Evolutionary conservation across 1,139 yeast genomes (phyloP), one percentile per base, ranked within the genome.

Genomic region (Hyphopichia wangnamkhiaoensis): DNA sequence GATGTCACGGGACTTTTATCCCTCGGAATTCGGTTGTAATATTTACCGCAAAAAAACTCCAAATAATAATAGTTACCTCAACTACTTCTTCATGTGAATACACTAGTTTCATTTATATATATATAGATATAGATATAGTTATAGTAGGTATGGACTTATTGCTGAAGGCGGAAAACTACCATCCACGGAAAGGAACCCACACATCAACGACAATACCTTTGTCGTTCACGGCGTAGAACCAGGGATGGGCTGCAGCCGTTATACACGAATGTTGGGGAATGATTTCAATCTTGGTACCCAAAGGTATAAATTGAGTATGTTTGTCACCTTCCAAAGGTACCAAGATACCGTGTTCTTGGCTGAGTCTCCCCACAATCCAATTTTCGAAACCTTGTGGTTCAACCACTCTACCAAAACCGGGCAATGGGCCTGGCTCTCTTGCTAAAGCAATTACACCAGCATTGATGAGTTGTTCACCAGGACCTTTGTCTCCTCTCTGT

Each of bases 251-350:
- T 5, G 83, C 82, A 34, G 87, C 85, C 1, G 87, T 76, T 42
- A 86, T 85, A 58, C 95, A 86, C 10, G 82, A 68, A 55, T 86
- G 94, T 53, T 86, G 93, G 1, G 93, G 91, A 21, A 79, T 52
- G 30, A 86, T 66, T 33, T 66, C 63, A 6, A 85, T 68, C 38
- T 74, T 72, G 1, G 81, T 71, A 2, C 90, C 85, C 33, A 72
- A 48, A 26, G 80, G 76, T 46, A 81, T 66, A 49, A 77, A 59
- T 31, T 56, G 42, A 8, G 54, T 44, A 10, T 63, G 53, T 13
- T 52, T 47, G 15, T 51, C 49, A 6, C 46, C 50, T n/a, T 50
- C 57, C 10, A 52, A 43, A 0, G 80, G 75, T 10, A 63, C 68
- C 40, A 80, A 57, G 21, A 81, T 76, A 9, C 86, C 87, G 52